A percentile compares a stretch with the other conserved stretches of the same genome.
Conservation (phyloP, 768 basidiomycete genomes). For the Termitomyces sp. region DNA sequence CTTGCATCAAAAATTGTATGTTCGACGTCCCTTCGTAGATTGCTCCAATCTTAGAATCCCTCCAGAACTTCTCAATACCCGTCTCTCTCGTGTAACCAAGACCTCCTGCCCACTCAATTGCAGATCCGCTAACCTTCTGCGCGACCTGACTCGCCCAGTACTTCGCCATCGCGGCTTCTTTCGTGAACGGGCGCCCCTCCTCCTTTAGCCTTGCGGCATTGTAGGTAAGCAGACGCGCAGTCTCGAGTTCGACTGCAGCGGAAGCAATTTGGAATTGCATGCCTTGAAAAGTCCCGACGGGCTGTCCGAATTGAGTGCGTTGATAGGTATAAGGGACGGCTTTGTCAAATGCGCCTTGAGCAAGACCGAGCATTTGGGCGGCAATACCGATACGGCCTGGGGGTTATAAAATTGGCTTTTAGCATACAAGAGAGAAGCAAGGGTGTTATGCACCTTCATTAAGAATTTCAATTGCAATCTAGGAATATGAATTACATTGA, state of each 20-base stretch:
- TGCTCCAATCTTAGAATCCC: conserved; percentile 94
- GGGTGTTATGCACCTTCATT: conserved; percentile 65
- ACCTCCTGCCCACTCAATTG: conserved; percentile 96
- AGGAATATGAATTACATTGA: not conserved
- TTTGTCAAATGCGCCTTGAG: conserved; percentile 95
- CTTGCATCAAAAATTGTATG: conserved; percentile 50
- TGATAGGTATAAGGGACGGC: conserved; percentile 93
- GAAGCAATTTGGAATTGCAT: conserved; percentile 94
- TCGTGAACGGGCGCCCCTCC: conserved; percentile 78
- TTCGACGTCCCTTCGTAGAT: conserved; percentile 97
- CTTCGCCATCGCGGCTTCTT: conserved; percentile 98
- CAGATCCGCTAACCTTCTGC: conserved; percentile 77
- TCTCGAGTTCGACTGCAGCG: conserved; percentile 85
- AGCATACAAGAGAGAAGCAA: not conserved
- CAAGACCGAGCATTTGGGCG: conserved; percentile 97
- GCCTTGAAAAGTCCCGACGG: conserved; percentile 92
- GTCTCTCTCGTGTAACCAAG: conserved; percentile 91
- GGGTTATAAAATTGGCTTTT: not conserved
- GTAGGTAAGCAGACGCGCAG: conserved; percentile 87
- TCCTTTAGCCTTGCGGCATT: conserved; percentile 96
- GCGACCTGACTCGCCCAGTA: conserved; percentile 88
- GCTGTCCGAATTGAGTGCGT: conserved; percentile 90
- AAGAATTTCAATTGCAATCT: conserved; percentile 93
- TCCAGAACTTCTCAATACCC: conserved; percentile 94
- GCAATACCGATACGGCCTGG: conserved; percentile 84